Evolutionary conservation across 2,329 filamentous ascomycete species (phyloP).

Genomic region (Xylariaceae sp.): DNA sequence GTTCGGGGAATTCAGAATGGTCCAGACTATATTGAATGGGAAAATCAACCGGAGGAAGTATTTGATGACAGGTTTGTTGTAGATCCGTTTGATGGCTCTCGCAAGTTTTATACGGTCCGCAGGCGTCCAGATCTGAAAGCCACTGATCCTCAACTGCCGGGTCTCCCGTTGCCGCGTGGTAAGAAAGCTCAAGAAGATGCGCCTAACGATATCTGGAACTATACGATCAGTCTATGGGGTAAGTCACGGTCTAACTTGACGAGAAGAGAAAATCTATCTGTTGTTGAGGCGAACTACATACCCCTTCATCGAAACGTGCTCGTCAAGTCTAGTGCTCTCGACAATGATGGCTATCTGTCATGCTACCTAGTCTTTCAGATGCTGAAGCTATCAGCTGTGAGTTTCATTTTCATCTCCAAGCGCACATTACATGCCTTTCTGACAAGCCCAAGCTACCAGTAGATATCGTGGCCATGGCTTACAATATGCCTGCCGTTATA

Average conservation of each 20-base stretch:
- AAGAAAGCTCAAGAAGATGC: conserved; percentile 36
- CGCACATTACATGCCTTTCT: conserved; percentile 12
- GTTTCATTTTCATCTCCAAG: conserved; percentile 29
- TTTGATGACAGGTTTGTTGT: conserved; percentile 50
- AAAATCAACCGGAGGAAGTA: conserved; percentile 43
- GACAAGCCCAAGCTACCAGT: conserved; percentile 54
- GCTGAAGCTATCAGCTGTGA: conserved; percentile 68
- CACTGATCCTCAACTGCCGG: conserved; percentile 58
- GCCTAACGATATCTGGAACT: conserved; percentile 66
- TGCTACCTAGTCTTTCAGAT: conserved; percentile 74
- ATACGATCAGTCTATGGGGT: conserved; percentile 70
- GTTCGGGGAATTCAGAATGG: conserved; percentile 38
- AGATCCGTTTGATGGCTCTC: conserved; percentile 58
- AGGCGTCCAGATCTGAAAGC: conserved; percentile 56
- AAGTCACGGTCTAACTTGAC: conserved; percentile 48
- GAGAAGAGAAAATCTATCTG: conserved; percentile 69
- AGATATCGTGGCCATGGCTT: conserved; percentile 64
- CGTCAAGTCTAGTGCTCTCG: conserved; percentile 57
- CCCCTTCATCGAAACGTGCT: conserved; percentile 78
- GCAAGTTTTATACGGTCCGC: conserved; percentile 52
- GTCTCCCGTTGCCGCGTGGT: conserved; percentile 41
- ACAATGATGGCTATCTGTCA: conserved; percentile 37
- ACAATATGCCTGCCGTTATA: conserved; percentile 77
- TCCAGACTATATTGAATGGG: conserved; percentile 35
- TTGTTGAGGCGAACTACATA: conserved; percentile 69